Evolutionary conservation across 1,139 yeast species (phyloP), one percentile per base, ranked within the genome.

Genomic region (Debaryomycetaceae sp.): DNA sequence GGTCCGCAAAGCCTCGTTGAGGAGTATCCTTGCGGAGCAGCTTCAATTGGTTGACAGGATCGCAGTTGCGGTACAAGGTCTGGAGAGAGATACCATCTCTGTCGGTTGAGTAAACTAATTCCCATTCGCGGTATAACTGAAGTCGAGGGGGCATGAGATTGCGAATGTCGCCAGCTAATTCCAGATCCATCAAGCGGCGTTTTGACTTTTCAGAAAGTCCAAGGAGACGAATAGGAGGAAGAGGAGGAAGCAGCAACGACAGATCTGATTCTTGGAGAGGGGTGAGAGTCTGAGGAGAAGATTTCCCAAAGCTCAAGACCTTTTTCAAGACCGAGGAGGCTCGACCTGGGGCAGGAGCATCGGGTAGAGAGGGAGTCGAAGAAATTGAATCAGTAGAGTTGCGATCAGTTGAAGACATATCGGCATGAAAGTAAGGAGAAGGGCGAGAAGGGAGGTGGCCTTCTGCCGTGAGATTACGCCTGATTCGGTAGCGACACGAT

Each of bases 1-100:
- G 40, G 19, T 61, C 67, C 2, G 61, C 69, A 38, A 42, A 64
- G 1, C 70, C 71, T 13, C 36, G 39, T 25, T 55, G 55, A 10
- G 36, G 36, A 25, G 39, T 37, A n/a, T 40, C 37, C 28, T 47
- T 46, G 4, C 36, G 33, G 31, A 43, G 40, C 26, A 43, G 49
- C 22, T 41, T 43, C 29, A 49, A 32, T 37, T 63, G 69, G 36
- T 50, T 43, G 6, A 48, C 53, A 1, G 59, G 53, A 27, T 55
- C 47, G 31, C 59, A 44, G 34, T 59, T 53, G n/a, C 57, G 49
- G 38, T 63, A 90, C 20, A 92, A 55, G 0, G 98, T 86, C 36
- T 69, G 73, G 30, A 90, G 52, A 0, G 95, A 81, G 1, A 93
- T 78, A 0, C 99, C 99, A 50, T 86, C 85, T 49, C 85, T 95